Base-by-base conservation (phyloP, 345 rosid species). In the Moricandia arvensis region DNA sequence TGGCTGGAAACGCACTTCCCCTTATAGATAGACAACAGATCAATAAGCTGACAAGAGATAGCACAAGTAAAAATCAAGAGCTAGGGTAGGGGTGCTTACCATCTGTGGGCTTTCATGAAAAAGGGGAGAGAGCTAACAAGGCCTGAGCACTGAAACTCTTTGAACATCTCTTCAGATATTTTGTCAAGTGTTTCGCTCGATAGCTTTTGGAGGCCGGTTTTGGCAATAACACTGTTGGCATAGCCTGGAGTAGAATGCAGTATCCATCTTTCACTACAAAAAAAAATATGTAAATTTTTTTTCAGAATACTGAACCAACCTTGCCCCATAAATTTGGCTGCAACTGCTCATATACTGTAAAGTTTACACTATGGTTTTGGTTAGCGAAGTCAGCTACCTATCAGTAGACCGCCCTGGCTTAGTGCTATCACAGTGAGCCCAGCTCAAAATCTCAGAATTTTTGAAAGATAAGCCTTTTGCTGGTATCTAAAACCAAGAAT, bases 1-100 rank as follows among this genome's bases (percentile, higher is more conserved):
- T 72, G n/a, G 83, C 87, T 59, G 98, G 98, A 73, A 93, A 93
- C 35, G 98, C 96, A 79, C 98, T 87, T 72, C 95, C 98, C 98
- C 95, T 90, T 45, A 45, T n/a, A 47, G 13, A 51, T 9, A 67
- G 64, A 67, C 13, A 63, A 30, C 66, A 73, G 17, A 73, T 68
- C 17, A 62, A 9, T 78, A 66, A 30, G 64, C 59, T 60, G 62
- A 21, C 34, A 72, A 61, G 31, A 31, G 61, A 61, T 35, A 2
- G 12, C 60, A 53, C 0, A 67, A 73, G 59, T 31, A 13, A 15
- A 59, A 17, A 37, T 38, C n/a, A 38, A 53, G 74, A 38, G 70
- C 38, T 51, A 30, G 26, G 16, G 45, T 38, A 11, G 38, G 38
- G 38, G 38, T 41, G 80, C 89, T 72, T 53, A 89, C 95, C 96